Evolutionary conservation across 768 basidiomycete species (phyloP).

Genomic region (Floccularia luteovirens): DNA sequence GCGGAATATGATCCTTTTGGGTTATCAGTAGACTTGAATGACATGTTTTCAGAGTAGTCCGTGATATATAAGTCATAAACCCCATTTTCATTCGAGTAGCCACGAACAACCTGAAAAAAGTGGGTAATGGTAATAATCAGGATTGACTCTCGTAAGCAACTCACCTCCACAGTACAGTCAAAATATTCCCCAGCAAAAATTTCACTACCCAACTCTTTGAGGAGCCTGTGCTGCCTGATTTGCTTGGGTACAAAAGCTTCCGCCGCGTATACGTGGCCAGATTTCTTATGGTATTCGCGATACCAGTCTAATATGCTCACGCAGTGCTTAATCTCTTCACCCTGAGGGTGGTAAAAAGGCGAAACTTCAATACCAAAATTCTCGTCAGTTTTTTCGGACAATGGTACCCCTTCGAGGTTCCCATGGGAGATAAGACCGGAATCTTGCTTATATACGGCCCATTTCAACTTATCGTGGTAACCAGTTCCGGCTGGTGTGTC

Average conservation of each 20-base stretch:
- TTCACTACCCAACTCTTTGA: slow-evolving; percentile 42
- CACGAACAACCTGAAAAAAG: slow-evolving; percentile 38
- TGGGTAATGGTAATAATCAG: not conserved
- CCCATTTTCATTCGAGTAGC: slow-evolving; percentile 25
- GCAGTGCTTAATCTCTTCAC: slow-evolving; percentile 36
- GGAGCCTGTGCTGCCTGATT: slow-evolving; percentile 30
- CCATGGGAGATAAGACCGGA: slow-evolving; percentile 29
- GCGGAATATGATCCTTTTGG: slow-evolving; percentile 39
- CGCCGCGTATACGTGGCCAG: slow-evolving; percentile 7
- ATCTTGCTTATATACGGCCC: slow-evolving; percentile 45
- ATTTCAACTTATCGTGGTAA: slow-evolving; percentile 37
- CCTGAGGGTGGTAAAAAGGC: slow-evolving; percentile 35
- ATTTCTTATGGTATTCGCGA: slow-evolving; percentile 23
- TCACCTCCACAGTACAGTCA: slow-evolving; percentile 57
- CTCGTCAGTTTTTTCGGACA: slow-evolving; percentile 20
- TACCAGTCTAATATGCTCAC: slow-evolving; percentile 42
- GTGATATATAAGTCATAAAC: slow-evolving; percentile 52
- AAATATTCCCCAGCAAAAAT: slow-evolving; percentile 43
- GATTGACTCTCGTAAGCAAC: slow-evolving; percentile 6
- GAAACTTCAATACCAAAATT: slow-evolving; percentile 24
- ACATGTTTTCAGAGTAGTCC: slow-evolving; percentile 48
- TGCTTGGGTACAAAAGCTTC: too few relatives aligned
- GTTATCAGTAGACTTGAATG: slow-evolving; percentile 21
- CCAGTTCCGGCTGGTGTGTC: slow-evolving; percentile 30
- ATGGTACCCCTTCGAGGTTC: slow-evolving; percentile 25